Base-by-base conservation (phyloP, 2,329 filamentous ascomycete species). In the Orbilia oligospora region DNA sequence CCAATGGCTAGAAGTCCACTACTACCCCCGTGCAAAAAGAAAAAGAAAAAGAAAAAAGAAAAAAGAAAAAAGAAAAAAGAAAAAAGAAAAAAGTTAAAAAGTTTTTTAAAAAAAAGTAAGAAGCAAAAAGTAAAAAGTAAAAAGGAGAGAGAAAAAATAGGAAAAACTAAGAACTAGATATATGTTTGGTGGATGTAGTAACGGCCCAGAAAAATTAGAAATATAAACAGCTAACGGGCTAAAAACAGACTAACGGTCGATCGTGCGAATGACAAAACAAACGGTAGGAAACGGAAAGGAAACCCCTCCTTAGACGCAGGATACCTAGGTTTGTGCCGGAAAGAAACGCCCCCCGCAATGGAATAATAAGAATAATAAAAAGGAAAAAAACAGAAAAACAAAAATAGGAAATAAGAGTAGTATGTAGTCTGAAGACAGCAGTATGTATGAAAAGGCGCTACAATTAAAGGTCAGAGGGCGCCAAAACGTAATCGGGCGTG, bases 281-380 rank as follows among this genome's bases (percentile, higher is more conserved):
- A 30, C 27, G 33, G 41, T 22, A 41, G 38, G 30, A 58, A 49
- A 56, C 4, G 20, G 22, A 24, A 27, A 64, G 30, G 18, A 49
- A 20, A 49, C 18, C 2, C 41, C 44, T 20, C 61, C 61, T 16
- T 24, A 30, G 36, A 69, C 56, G 49, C 38, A 48, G 14, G n/a
- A n/a, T n/a, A n/a, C 22, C 24, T 48, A 30, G 8, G 33, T 58
- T 51, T 48, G 41, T 20, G 22, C 66, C 66, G 14, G n/a, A 46
- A 46, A n/a, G n/a, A 48, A 69, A 69, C 66, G 66, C 66, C 66
- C 66, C n/a, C 33, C 24, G 51, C 38, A 69, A 58, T 33, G 18
- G 58, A 9, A 20, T 18, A 20, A n/a, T n/a, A n/a, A n/a, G n/a
- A n/a, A n/a, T n/a, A n/a, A n/a, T n/a, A n/a, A n/a, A n/a, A n/a